These are phyloP conservation scores for Trichosporon sp. DNA, from an alignment of 1,284 basidiomycete genomes.

Conservation along the genomic window DNA sequence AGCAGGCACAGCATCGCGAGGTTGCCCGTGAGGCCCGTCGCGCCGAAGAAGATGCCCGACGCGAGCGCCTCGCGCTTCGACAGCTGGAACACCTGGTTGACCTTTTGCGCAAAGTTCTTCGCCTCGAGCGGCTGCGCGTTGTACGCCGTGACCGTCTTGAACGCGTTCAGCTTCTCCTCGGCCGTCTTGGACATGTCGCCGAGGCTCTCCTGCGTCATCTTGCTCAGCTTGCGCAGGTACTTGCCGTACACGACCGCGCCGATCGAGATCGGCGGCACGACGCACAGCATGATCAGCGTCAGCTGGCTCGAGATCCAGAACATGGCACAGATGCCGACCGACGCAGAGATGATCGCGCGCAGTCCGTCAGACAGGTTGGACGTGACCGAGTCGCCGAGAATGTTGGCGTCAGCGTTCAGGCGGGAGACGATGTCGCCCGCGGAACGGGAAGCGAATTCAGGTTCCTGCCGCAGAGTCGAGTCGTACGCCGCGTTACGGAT, in stretches of 20 bases:
- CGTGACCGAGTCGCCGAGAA: slow-evolving; percentile 91
- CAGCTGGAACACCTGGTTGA: slow-evolving; percentile 67
- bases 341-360: slow-evolving; percentile 75
- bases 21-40: slow-evolving; percentile 92
- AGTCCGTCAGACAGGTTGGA: slow-evolving; percentile 88
- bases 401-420: slow-evolving; percentile 84
- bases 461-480: slow-evolving; percentile 78
- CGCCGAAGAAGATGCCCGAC: slow-evolving; percentile 86
- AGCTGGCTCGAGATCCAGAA: slow-evolving; percentile 87
- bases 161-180: slow-evolving; percentile 84
- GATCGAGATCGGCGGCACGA: slow-evolving; percentile 91
- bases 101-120: slow-evolving; percentile 54
- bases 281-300: slow-evolving; percentile 85
- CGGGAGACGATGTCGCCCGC: slow-evolving; percentile 92
- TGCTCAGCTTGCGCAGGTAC: slow-evolving; percentile 86
- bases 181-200: slow-evolving; percentile 92
- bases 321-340: slow-evolving; percentile 90
- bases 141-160: slow-evolving; percentile 89
- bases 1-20: slow-evolving; percentile 81
- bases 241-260: slow-evolving; percentile 95
- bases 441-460: slow-evolving; percentile 85
- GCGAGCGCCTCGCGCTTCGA: slow-evolving; percentile 86
- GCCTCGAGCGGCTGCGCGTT: slow-evolving; percentile 71
- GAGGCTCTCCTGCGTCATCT: slow-evolving; percentile 86
- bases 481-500: slow-evolving; percentile 78